Evolutionary conservation across 441 rosid species (phyloP).

Genomic region (Erodium trifolium): DNA sequence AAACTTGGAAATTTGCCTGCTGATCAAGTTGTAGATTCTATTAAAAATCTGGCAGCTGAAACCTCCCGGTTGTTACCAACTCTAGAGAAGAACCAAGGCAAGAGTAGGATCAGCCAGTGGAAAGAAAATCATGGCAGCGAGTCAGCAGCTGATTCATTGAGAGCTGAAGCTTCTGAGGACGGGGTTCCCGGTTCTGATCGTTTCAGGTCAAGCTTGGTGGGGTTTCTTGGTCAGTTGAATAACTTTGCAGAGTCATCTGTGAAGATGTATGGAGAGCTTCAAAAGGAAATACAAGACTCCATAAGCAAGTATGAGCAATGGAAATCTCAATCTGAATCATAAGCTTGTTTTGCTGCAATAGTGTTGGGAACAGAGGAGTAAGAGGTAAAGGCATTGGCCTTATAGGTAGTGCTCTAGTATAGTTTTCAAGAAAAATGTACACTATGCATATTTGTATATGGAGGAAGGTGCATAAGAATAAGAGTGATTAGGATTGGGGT

Average conservation of each 20-base stretch:
- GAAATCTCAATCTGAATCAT: neutral
- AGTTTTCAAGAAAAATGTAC: too few relatives aligned
- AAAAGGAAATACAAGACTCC: neutral
- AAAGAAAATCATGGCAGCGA: conserved; percentile 12
- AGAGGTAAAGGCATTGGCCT: too few relatives aligned
- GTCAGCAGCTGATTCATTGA: conserved; percentile 31
- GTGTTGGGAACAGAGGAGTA: too few relatives aligned
- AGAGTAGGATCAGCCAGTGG: conserved; percentile 18
- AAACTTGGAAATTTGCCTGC: conserved; percentile 39
- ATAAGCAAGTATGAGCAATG: neutral
- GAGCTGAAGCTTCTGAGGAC: conserved; percentile 50
- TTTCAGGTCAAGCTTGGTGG: conserved; percentile 1
- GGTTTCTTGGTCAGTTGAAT: neutral
- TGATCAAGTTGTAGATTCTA: conserved; percentile 52
- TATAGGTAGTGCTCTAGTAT: too few relatives aligned
- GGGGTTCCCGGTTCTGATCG: conserved; percentile 28
- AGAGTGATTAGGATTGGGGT: too few relatives aligned
- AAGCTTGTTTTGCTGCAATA: neutral
- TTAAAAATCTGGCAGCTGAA: conserved; percentile 57
- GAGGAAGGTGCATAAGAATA: too few relatives aligned
- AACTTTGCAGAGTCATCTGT: neutral
- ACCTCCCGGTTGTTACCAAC: conserved; percentile 50
- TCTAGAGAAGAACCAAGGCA: conserved; percentile 64
- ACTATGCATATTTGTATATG: too few relatives aligned
- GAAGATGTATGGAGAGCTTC: neutral